These are phyloP conservation scores for Gossypium trilobum DNA, from an alignment of 441 rosid species.

Conservation along the genomic window DNA sequence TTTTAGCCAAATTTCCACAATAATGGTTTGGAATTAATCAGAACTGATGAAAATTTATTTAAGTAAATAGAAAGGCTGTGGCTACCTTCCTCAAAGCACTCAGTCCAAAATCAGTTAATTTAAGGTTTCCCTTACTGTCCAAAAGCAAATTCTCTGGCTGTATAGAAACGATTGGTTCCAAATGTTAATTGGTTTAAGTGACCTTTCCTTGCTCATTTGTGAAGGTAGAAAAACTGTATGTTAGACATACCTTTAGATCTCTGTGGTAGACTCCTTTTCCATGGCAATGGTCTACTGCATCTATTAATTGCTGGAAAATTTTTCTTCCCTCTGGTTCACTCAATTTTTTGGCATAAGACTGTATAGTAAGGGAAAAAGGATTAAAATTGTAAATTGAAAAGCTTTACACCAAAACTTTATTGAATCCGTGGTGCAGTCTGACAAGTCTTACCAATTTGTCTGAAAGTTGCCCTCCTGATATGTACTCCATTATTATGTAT, in stretches of 20 bases:
- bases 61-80: neutral
- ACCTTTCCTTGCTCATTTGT: neutral
- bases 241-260: constrained; percentile 57
- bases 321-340: constrained; percentile 67
- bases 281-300: constrained; percentile 81
- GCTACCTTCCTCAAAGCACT: constrained; percentile 66
- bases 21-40: neutral
- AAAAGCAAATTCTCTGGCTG: constrained; percentile 87
- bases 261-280: constrained; percentile 81
- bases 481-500: constrained; percentile 78
- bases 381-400: neutral
- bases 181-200: constrained; percentile 6
- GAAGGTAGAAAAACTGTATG: neutral
- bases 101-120: constrained; percentile 80
- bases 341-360: constrained; percentile 45
- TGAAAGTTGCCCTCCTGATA: constrained; percentile 75
- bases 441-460: constrained; percentile 56
- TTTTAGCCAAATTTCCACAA: constrained; percentile 8
- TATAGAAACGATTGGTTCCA: neutral
- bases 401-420: neutral
- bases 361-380: neutral
- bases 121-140: constrained; percentile 56
- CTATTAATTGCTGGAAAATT: constrained; percentile 71
- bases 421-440: neutral
- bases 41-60: neutral